A percentile compares a stretch with the other conserved stretches of the same genome.
These are phyloP conservation scores for Plantago elongata DNA, from an alignment of 257 asterid genomes.

Conservation along the genomic window DNA sequence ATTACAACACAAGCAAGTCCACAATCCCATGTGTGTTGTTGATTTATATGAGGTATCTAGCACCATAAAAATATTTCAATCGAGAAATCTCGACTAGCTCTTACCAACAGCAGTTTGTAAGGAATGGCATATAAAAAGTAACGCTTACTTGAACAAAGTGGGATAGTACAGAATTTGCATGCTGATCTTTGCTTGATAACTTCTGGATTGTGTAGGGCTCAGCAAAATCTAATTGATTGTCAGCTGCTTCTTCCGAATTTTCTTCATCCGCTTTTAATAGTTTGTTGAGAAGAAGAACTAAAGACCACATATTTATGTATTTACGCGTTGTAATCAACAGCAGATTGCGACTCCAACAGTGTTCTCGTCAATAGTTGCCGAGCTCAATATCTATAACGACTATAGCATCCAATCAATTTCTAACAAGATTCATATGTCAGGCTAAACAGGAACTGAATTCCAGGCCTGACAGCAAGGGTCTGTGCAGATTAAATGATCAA, in stretches of 20 bases:
- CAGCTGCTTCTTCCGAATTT: conserved; percentile 34
- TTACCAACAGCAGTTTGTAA: conserved; percentile 5
- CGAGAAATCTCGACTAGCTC: background rate
- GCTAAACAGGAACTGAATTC: too few species aligned
- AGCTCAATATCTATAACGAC: too few species aligned
- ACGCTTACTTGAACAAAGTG: conserved; percentile 54
- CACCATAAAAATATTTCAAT: conserved; percentile 22
- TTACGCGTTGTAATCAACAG: conserved; percentile 14
- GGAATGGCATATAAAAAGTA: background rate
- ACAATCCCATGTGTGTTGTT: conserved; percentile 83
- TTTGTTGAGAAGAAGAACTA: conserved; percentile 59
- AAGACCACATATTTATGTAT: conserved; percentile 67
- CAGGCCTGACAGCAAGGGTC: too few species aligned
- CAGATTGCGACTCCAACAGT: conserved; percentile 6
- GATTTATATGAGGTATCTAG: conserved; percentile 86
- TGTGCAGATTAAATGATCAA: too few species aligned
- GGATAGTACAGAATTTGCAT: conserved; percentile 27
- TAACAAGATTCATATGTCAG: too few species aligned
- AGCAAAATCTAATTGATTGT: conserved; percentile 32
- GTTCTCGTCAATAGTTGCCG: background rate
- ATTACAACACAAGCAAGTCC: conserved; percentile 94
- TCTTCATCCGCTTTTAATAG: conserved; percentile 62
- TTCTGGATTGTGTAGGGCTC: conserved; percentile 38
- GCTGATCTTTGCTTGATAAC: conserved; percentile 33
- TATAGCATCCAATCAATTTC: too few species aligned